Percentiles rank a stretch among this genome's conserved stretches.
Evolutionary conservation across 768 basidiomycete species (phyloP).

Genomic region (Lactarius quietus): DNA sequence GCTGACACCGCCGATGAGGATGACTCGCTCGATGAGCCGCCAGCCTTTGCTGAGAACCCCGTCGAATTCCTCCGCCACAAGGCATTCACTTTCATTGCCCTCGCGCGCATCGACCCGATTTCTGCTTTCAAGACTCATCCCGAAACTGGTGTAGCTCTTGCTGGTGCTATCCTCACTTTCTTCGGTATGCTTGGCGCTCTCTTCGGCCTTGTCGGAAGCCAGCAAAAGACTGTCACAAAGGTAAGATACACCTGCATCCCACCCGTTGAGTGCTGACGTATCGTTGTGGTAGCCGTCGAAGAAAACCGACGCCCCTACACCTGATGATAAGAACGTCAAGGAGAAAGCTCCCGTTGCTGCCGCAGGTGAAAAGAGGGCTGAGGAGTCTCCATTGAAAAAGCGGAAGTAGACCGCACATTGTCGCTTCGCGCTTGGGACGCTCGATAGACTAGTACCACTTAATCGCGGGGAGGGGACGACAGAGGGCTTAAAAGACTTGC

Average conservation of each 20-base stretch:
- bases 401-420: conserved; percentile 48
- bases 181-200: conserved; percentile 82
- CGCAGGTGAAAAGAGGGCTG: conserved; percentile 72
- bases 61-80: conserved; percentile 75
- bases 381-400: conserved; percentile 68
- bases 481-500: conserved; percentile 2
- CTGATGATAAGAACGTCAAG: conserved; percentile 61
- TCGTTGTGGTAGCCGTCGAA: conserved; percentile 52
- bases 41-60: conserved; percentile 68
- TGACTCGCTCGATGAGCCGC: conserved; percentile 38
- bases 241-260: conserved; percentile 35
- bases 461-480: background rate
- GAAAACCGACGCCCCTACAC: conserved; percentile 66
- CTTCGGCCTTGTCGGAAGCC: conserved; percentile 72
- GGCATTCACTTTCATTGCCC: conserved; percentile 75
- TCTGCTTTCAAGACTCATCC: conserved; percentile 85
- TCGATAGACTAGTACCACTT: background rate
- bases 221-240: conserved; percentile 70
- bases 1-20: conserved; percentile 41
- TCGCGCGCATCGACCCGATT: conserved; percentile 71
- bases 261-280: conserved; percentile 3
- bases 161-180: conserved; percentile 69
- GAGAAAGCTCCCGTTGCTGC: conserved; percentile 65
- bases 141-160: conserved; percentile 77
- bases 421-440: background rate